A percentile compares a stretch with the other conserved stretches of the same genome.
phyloP scores from a whole-genome alignment of 192 early-diverging fungal genomes.

The Coemansia erecta region DNA sequence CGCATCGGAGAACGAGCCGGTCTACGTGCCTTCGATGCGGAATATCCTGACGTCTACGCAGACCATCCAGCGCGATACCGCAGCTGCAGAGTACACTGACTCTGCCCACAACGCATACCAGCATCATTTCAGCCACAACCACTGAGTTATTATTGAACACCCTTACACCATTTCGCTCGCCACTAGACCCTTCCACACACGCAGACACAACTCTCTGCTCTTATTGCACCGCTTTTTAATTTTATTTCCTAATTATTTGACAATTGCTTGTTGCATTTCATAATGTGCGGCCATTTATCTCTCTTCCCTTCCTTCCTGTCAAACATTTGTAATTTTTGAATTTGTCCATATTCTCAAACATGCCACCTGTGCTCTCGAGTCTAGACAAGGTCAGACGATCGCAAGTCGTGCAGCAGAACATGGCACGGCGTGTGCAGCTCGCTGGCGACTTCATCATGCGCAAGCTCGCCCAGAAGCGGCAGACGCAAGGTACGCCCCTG shows the following conservation, averaged over 20 bases:
- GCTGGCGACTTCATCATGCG: conserved; percentile 35
- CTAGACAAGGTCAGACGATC: conserved; percentile 30
- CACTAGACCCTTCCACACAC: background rate
- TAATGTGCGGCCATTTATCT: background rate
- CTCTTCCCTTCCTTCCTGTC: background rate
- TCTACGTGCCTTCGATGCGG: conserved; percentile 25
- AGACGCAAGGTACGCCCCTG: conserved; percentile 21
- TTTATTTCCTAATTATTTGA: background rate
- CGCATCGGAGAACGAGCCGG: conserved; percentile 1
- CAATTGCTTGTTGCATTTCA: too few relatives aligned
- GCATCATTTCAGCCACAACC: conserved; percentile 2
- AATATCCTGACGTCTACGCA: conserved; percentile 23
- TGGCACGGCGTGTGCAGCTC: conserved; percentile 15
- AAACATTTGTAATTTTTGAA: background rate
- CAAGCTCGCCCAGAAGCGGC: conserved; percentile 33
- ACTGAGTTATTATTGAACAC: background rate
- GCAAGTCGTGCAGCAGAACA: conserved; percentile 14
- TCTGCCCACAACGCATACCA: background rate
- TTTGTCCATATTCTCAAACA: conserved; percentile 1
- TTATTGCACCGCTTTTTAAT: too few relatives aligned
- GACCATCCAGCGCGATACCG: conserved; percentile 4
- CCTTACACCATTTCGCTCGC: background rate
- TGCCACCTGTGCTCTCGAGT: conserved; percentile 31
- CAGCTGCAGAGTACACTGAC: conserved; percentile 5
- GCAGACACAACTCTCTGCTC: background rate